These are phyloP conservation scores for Gymnopus androsaceus DNA, from an alignment of 1,284 basidiomycete genomes.

Conservation along the genomic window DNA sequence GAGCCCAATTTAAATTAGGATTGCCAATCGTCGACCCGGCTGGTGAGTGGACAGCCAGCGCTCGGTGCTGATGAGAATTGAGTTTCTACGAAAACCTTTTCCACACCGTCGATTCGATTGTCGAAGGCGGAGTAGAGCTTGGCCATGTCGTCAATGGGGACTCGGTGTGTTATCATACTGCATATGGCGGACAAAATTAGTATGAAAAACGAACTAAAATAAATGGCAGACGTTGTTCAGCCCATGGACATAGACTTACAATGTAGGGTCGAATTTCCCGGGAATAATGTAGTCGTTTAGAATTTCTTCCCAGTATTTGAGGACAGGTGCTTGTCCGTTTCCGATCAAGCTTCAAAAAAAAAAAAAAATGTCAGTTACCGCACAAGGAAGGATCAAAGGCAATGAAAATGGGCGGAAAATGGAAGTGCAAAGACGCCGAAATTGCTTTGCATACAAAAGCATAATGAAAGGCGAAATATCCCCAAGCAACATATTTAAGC, in stretches of 20 bases:
- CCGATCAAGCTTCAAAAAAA: constrained; percentile 50
- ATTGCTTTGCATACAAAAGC: no score
- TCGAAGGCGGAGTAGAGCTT: constrained; percentile 64
- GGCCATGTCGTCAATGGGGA: constrained; percentile 63
- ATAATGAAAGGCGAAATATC: no score
- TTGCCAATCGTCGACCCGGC: constrained; percentile 13
- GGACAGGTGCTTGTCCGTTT: constrained; percentile 74
- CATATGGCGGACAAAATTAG: neutral
- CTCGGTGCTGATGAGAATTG: constrained; percentile 43
- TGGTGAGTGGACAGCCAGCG: constrained; percentile 7
- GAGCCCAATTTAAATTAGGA: no score
- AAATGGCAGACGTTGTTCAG: neutral
- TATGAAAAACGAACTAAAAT: neutral
- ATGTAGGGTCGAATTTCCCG: constrained; percentile 71
- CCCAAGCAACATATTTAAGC: no score
- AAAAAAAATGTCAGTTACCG: neutral
- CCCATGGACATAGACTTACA: constrained; percentile 39
- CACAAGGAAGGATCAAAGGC: neutral
- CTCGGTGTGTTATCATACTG: neutral
- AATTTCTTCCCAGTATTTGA: constrained; percentile 75
- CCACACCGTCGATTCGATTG: constrained; percentile 55
- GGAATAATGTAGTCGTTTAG: constrained; percentile 62
- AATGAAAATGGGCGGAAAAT: neutral
- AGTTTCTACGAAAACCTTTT: constrained; percentile 59
- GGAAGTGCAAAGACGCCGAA: no score